phyloP scores from a whole-genome alignment of 305 asterid species.

The Fraxinus albicans region DNA sequence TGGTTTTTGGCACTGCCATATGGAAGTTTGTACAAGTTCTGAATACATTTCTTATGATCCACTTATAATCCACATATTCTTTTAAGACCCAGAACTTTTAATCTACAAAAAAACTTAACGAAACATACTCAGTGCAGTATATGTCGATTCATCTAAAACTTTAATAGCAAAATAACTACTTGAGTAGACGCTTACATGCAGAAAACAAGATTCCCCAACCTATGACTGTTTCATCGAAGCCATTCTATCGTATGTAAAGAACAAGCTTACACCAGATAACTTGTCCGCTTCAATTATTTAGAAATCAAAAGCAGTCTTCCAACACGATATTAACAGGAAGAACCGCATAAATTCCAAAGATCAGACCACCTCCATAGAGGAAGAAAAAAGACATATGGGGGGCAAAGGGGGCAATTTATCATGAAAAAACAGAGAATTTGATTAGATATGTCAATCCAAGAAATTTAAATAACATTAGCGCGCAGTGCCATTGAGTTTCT shows the following conservation, averaged over 20 bases:
- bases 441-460: constrained; percentile 3
- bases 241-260: background rate
- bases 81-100: background rate
- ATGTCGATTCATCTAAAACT: background rate
- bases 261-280: background rate
- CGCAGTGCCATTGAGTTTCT: background rate
- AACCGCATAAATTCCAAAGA: constrained; percentile 16
- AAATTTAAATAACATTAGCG: background rate
- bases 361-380: background rate
- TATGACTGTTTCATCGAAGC: background rate
- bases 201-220: background rate
- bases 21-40: background rate
- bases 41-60: background rate
- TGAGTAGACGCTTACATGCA: background rate
- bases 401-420: background rate
- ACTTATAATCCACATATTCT: background rate
- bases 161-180: background rate
- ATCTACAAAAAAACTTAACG: background rate
- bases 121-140: background rate
- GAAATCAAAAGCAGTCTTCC: constrained; percentile 13
- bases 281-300: constrained; percentile 15
- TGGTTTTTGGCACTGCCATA: background rate
- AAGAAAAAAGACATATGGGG: background rate
- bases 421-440: background rate
- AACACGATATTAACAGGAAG: background rate